Base-by-base conservation (phyloP, 1,284 basidiomycete genomes). In the Takashimella tepidaria region DNA sequence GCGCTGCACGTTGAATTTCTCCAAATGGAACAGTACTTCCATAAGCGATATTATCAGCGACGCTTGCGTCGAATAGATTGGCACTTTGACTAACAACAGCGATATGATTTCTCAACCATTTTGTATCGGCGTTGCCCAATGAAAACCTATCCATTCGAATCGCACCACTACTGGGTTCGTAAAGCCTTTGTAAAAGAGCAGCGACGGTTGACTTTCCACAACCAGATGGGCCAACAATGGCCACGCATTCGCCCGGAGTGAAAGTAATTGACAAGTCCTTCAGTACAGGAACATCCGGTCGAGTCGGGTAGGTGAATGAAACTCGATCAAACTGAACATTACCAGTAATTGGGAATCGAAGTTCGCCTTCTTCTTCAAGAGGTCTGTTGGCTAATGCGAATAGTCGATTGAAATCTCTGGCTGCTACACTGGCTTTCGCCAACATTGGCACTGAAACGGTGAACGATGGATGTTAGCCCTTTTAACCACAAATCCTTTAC, bases 191-290 rank as follows among this genome's bases (percentile, higher is more conserved):
- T 2, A 96, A 77, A 3, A 97, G 79, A 0, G 86, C 79, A 0
- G 87, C 85, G 60, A 93, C 79, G 1, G 92, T 95, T 19, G 88
- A 90, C 76, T 95, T 95, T 49, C 92, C 92, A 16, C 83, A 88
- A 0, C 92, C 92, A 1, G 89, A 92, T 0, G 87, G 76, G 8
- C 92, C 92, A 13, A 96, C 90, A 54, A 96, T 81, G 0, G 89
- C 92, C 22, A 95, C 86, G 51, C 84, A 87, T 73, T 93, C 88
- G 50, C 88, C 87, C 2, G 84, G 78, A 1, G 68, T 62, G 64
- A 95, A 79, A 16, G 77, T 70, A 60, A 96, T 80, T 44, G 82
- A 82, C 51, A 92, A 66, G 59, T 83, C 77, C 50, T 80, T 79
- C 55, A 96, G 80, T 13, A 95, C 82, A 1, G 81, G 81, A 5